Evolutionary conservation across 345 rosid species (phyloP), one percentile per base, ranked within the genome.

Genomic region (Hibiscus mutabilis): DNA sequence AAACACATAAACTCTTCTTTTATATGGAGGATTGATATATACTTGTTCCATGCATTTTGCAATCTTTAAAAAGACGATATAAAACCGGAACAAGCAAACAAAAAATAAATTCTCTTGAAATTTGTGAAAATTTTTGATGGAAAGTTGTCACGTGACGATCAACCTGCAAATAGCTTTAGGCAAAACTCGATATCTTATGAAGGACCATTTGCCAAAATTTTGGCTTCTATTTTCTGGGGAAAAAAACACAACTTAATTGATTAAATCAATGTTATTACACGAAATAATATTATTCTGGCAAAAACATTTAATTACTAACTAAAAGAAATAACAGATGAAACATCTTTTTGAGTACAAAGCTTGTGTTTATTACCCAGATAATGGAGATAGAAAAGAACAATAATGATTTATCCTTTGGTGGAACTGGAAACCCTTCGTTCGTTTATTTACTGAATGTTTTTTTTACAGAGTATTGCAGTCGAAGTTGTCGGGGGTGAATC

Each of bases 401-500:
- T 27, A 27, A 27, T 27, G 29, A 33, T 5, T 33, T 33, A 6
- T 33, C 6, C 6, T 33, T 33, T 33, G 37, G 37, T 33, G 37
- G 37, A 33, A 33, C 37, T 33, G 37, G 6, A 19, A 64, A 42
- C 37, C 24, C 6, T 16, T 27, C 8, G 1, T 33, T 33, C 6
- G 2, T 60, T 24, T 57, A 65, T 53, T 63, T 53, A 53, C 21
- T 16, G 58, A 25, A 8, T 76, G 14, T 46, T 58, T 31, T 46
- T 58, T 31, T 70, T 66, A 22, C 69, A 44, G 71, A 31, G n/a
- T 31, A 6, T 49, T 16, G 58, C 74, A 62, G 79, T 72, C 66
- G 73, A 19, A 46, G 25, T 40, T 80, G 85, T 79, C 71, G 77
- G 81, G 81, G 83, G 75, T 77, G 82, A 74, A 82, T 81, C 84